These are phyloP conservation scores for Xylaria sp. DNA, from an alignment of 2,329 filamentous ascomycete genomes.

Conservation along the genomic window DNA sequence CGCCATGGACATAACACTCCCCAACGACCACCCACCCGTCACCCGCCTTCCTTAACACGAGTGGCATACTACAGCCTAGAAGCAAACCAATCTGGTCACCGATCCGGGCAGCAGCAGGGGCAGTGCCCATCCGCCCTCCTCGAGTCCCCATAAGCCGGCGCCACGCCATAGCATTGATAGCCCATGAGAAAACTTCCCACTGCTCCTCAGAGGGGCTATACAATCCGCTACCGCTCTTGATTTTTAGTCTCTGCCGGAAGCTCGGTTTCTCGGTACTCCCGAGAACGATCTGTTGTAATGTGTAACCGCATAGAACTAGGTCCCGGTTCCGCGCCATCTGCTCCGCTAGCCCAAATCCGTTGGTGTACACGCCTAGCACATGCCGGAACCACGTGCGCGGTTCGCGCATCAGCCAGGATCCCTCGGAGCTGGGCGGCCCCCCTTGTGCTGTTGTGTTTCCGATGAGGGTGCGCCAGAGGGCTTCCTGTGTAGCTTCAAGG, in stretches of 20 bases:
- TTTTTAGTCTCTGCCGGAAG: background rate
- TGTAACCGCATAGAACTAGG: background rate
- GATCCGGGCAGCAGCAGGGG: background rate
- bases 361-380: background rate
- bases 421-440: background rate
- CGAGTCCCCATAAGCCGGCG: background rate
- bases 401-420: background rate
- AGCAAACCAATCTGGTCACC: background rate
- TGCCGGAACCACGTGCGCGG: background rate
- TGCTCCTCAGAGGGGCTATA: background rate
- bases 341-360: background rate
- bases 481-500: background rate
- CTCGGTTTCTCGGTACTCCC: background rate
- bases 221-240: background rate
- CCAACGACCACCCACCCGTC: background rate
- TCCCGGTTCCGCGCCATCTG: constrained; percentile 1
- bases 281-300: background rate
- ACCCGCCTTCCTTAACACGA: background rate
- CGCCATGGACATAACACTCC: background rate
- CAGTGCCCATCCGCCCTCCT: background rate
- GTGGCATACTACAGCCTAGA: background rate
- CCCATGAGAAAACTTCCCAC: constrained; percentile 10
- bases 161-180: background rate
- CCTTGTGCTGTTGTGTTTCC: background rate
- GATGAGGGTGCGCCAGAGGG: constrained; percentile 8